Evolutionary conservation across 2,329 filamentous ascomycete genomes (phyloP).

Genomic region (Neopestalotiopsis sp.): DNA sequence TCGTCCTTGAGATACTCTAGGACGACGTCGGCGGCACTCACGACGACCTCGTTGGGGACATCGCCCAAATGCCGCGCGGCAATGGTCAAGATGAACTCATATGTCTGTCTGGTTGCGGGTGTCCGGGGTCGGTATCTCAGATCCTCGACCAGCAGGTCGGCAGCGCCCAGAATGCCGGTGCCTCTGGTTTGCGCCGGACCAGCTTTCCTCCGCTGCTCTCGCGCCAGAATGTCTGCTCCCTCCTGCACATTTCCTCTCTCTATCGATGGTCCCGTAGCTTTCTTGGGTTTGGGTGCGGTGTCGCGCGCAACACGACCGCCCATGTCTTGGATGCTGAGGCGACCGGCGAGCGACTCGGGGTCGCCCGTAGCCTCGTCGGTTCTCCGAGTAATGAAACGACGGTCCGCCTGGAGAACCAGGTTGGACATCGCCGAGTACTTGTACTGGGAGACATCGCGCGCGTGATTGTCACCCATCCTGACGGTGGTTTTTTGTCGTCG

Average conservation of each 20-base stretch:
- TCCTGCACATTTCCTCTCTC: slow-evolving; percentile 79
- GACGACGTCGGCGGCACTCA: slow-evolving; percentile 91
- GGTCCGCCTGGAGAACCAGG: slow-evolving; percentile 99
- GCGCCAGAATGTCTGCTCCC: slow-evolving; percentile 80
- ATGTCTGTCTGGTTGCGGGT: slow-evolving; percentile 87
- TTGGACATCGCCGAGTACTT: slow-evolving; percentile 99
- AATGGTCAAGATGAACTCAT: slow-evolving; percentile 91
- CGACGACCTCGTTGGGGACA: slow-evolving; percentile 87
- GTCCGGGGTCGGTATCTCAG: slow-evolving; percentile 92
- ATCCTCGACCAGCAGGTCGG: slow-evolving; percentile 87
- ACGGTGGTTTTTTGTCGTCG: slow-evolving; percentile 26
- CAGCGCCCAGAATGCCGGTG: slow-evolving; percentile 80
- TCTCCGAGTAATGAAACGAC: slow-evolving; percentile 89
- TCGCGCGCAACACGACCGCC: slow-evolving; percentile 83
- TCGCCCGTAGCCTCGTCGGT: slow-evolving; percentile 96
- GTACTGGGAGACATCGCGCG: slow-evolving; percentile 91
- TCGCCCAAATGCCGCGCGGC: slow-evolving; percentile 89
- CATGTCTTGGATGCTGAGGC: slow-evolving; percentile 95
- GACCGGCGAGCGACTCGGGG: slow-evolving; percentile 93
- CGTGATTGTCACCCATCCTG: slow-evolving; percentile 72
- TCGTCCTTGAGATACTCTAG: slow-evolving; percentile 94
- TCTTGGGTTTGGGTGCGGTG: slow-evolving; percentile 80
- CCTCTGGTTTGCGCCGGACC: slow-evolving; percentile 73
- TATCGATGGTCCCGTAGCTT: slow-evolving; percentile 70
- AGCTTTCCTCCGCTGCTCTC: slow-evolving; percentile 82